Conservation (phyloP, 306 rosid genomes). For the Vigna nakashimae region DNA sequence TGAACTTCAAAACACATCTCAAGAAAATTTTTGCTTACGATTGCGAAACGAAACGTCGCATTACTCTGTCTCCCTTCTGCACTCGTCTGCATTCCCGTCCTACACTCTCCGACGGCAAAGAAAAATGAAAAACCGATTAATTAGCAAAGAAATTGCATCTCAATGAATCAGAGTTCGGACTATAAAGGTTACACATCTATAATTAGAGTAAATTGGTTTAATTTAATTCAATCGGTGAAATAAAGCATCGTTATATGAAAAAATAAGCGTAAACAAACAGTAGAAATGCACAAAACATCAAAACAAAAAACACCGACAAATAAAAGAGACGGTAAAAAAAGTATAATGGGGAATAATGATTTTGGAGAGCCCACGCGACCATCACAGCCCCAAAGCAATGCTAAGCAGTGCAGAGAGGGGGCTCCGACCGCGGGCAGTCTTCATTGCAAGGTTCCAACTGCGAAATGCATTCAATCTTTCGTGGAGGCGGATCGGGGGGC, state of each 20-base stretch:
- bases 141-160: neutral
- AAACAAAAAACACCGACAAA: neutral
- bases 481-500: neutral
- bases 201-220: neutral
- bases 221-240: neutral
- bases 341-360: neutral
- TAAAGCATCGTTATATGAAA: neutral
- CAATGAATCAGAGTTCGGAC: neutral
- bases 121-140: neutral
- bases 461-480: neutral
- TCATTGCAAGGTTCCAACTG: constrained; percentile 50
- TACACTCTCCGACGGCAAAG: neutral
- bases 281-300: neutral
- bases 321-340: neutral
- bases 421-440: constrained; percentile 60
- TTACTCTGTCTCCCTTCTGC: neutral
- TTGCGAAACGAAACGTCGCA: neutral
- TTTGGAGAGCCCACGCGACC: constrained; percentile 49
- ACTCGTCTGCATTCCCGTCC: neutral
- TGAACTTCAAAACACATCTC: too few species aligned
- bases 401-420: constrained; percentile 1
- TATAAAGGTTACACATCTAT: neutral
- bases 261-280: neutral
- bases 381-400: constrained; percentile 43
- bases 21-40: neutral